Base-by-base conservation (phyloP, 2,329 filamentous ascomycete species). In the Amauroascus niger region DNA sequence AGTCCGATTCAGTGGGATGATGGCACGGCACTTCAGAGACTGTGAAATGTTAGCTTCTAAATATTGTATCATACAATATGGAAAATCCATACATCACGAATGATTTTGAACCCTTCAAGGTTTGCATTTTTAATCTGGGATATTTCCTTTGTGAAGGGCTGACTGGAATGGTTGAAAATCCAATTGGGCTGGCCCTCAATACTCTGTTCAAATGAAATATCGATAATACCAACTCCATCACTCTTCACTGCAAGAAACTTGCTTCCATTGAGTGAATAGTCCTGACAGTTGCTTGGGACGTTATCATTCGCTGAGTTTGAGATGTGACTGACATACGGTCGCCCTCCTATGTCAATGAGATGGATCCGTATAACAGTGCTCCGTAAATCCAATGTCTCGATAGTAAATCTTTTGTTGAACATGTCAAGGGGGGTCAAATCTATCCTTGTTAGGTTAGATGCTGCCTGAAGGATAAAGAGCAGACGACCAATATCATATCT, bases 301-400 rank as follows among this genome's bases (percentile, higher is more conserved):
- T 32, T 57, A 57, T 16, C 60, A 66, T 51, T 2, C 69, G 54
- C 5, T 57, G 59, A 20, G 62, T 62, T 1, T 57, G 58, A 55
- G 66, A 63, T 13, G 41, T 24, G 14, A 33, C n/a, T 16, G 26
- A 52, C 32, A 26, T 52, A 50, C 6, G 30, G 5, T 9, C 45
- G 37, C 14, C 40, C 28, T 45, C 45, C 52, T 16, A 49, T 22
- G 16, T 49, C 6, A 24, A 49, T n/a, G 16, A 43, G 30, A 50
- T 50, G 52, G 8, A 54, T 54, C 7, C 46, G 46, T 24, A 54
- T 37, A 16, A 49, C 22, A 33, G 13, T 26, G 14, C 37, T 33
- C 8, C 13, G 18, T 14, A 50, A 18, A 7, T 50, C 30, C 22
- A 50, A n/a, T 1, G n/a, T 45, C 6, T 37, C 16, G 6, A 45